Base-by-base conservation (phyloP, 2,329 filamentous ascomycete species). In the Camptophora hylomeconis region DNA sequence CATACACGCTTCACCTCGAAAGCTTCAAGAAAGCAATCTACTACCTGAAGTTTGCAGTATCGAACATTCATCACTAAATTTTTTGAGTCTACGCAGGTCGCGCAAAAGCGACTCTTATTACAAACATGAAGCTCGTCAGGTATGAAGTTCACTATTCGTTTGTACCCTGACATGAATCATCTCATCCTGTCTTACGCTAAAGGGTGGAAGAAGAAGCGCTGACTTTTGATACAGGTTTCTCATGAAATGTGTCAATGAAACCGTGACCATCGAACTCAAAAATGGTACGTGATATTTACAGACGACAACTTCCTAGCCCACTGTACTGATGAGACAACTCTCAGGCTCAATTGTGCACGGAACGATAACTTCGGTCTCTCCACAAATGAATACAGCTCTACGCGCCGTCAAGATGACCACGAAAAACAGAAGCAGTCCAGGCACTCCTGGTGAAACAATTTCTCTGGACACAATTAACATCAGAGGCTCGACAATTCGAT, bases 161-260 rank as follows among this genome's bases (percentile, higher is more conserved):
- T n/a, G n/a, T n/a, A n/a, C n/a, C n/a, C n/a, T n/a, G n/a, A n/a
- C n/a, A n/a, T n/a, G n/a, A n/a, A n/a, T n/a, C n/a, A n/a, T n/a
- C n/a, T n/a, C n/a, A n/a, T n/a, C n/a, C n/a, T n/a, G n/a, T n/a
- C n/a, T n/a, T n/a, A n/a, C n/a, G n/a, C n/a, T n/a, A n/a, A n/a
- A n/a, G n/a, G n/a, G n/a, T 24, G 9, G 21, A 24, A 24, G 21
- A 24, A 12, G 9, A 7, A 14, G n/a, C 10, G 21, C 20, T 31
- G 11, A 25, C 28, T 20, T 20, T 32, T 18, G 17, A 13, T 26
- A 38, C 57, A 95, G 89, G 57, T 98, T 98, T 59, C 68, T 98
- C 47, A 95, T 95, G 87, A 98, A 98, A 69, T 95, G 87, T 60
- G 76, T 81, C 59, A 95, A 94, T 60, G 89, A 98, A 66, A 93